Evolutionary conservation across 2,329 filamentous ascomycete genomes (phyloP).

Genomic region (Massarina eburnea): DNA sequence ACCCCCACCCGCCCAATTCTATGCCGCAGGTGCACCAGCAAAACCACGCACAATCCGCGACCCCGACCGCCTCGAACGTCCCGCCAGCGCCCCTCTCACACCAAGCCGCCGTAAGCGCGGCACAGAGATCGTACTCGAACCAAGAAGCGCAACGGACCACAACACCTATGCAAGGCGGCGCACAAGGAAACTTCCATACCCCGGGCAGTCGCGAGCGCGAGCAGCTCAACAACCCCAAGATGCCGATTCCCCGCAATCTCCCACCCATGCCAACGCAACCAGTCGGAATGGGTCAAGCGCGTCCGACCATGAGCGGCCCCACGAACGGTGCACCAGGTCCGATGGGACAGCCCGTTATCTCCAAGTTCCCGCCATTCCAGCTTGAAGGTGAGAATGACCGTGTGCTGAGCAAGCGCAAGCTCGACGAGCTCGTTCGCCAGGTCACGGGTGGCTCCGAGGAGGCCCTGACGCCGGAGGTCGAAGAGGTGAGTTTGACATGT

Average conservation of each 20-base stretch:
- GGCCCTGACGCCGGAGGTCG: slow-evolving; percentile 84
- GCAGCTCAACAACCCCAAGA: slow-evolving; percentile 60
- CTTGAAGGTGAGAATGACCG: slow-evolving; percentile 91
- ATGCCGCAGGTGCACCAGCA: slow-evolving; percentile 34
- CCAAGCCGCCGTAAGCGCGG: slow-evolving; percentile 47
- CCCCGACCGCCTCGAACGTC: slow-evolving; percentile 34
- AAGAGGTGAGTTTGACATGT: slow-evolving; percentile 68
- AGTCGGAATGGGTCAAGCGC: slow-evolving; percentile 68
- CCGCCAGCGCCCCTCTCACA: slow-evolving; percentile 46
- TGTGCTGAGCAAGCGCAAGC: slow-evolving; percentile 95
- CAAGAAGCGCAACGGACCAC: slow-evolving; percentile 36
- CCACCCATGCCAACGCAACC: slow-evolving; percentile 71
- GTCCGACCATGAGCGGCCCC: slow-evolving; percentile 82
- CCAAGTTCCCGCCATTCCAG: slow-evolving; percentile 78
- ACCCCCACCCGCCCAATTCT: slow-evolving; percentile 38
- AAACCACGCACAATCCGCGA: slow-evolving; percentile 41
- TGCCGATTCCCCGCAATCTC: slow-evolving; percentile 81
- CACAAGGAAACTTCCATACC: slow-evolving; percentile 33
- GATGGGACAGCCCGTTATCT: slow-evolving; percentile 82
- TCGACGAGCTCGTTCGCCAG: slow-evolving; percentile 92
- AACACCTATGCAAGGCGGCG: slow-evolving; percentile 36
- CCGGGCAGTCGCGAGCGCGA: slow-evolving; percentile 41
- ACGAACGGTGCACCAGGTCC: slow-evolving; percentile 76
- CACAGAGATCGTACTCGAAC: slow-evolving; percentile 42
- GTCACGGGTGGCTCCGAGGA: slow-evolving; percentile 84